Evolutionary conservation across 305 asterid species (phyloP), one percentile per base, ranked within the genome.

Genomic region (Caryopteris hybrid): DNA sequence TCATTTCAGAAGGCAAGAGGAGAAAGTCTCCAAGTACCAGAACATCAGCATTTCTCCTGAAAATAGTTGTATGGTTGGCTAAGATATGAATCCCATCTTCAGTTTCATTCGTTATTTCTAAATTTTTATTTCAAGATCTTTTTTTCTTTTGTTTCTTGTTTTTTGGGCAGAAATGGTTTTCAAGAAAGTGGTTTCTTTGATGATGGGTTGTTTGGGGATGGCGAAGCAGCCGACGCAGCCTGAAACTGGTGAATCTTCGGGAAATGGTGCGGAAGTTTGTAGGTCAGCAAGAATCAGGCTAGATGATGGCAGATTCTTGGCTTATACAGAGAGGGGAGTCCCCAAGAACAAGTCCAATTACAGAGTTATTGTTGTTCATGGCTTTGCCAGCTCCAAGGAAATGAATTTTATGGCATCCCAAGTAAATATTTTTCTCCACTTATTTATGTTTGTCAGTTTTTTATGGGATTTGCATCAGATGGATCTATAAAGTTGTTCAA

Each of bases 311-410:
- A 90, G 99, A 79, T 71, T 66, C 51, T 70, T 93, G 82, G 97
- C 97, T 66, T 90, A 93, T 74, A 78, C 83, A 47, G 97, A 93
- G 72, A 80, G 86, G 70, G 99, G 99, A 38, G 95, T 87, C 53
- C 87, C 97, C 76, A 91, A 84, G 76, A 65, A 79, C 42, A 61
- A 46, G 62, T 85, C 99, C 70, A 83, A 34, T 61, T 85, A 78
- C 81, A 86, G 77, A 64, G 69, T 93, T 22, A 77, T 93, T 70
- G 65, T 87, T 70, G 90, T 83, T 78, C 99, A 93, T 82, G 99
- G 99, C 61, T 93, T 93, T 78, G 99, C 78, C 42, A 90, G 97
- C 84, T 76, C 88, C 61, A 90, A 90, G 76, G 97, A 93, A 16
- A 90, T 90, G 99, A 80, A 76, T 69, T 91, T 93, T 64, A 78